Conservation (phyloP, 1,284 basidiomycete genomes). For the Ustilago shanxiensis region DNA sequence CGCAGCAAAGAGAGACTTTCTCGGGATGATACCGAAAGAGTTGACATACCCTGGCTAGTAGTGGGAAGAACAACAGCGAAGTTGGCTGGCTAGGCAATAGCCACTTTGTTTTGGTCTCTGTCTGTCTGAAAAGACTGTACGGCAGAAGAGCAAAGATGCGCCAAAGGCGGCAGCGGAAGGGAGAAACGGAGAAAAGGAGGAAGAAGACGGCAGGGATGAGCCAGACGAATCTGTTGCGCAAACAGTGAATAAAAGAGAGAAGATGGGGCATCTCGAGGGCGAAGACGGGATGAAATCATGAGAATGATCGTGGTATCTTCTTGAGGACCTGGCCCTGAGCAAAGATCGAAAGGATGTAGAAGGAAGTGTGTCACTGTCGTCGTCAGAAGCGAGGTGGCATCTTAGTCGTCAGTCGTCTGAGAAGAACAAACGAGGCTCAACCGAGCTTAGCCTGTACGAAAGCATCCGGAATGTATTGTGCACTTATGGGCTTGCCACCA, state of each 20-base stretch:
- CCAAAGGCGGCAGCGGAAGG: not conserved
- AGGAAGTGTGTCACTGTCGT: not conserved
- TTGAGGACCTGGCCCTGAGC: constrained; percentile 11
- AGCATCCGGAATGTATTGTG: constrained; percentile 62
- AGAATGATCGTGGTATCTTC: no score
- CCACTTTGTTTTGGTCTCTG: constrained; percentile 5
- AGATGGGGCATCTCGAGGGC: no score
- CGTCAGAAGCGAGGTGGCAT: not conserved
- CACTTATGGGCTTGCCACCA: constrained; percentile 64
- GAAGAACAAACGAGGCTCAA: constrained; percentile 9
- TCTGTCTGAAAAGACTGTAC: constrained; percentile 34
- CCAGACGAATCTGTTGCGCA: constrained; percentile 31
- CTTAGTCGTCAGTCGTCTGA: not conserved
- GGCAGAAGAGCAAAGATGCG: constrained; percentile 6
- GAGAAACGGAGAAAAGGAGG: constrained; percentile 1
- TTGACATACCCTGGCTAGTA: constrained; percentile 41
- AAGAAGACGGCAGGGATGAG: no score
- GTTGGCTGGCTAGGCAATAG: not conserved
- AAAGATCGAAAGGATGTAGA: not conserved
- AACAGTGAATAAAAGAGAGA: not conserved
- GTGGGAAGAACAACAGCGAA: not conserved
- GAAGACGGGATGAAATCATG: no score
- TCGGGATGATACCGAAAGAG: constrained; percentile 5
- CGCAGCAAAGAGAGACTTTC: not conserved
- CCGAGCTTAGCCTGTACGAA: constrained; percentile 57